These are phyloP conservation scores for Avena insularis DNA, from an alignment of 176 grass and related monocot species.

Conservation along the genomic window DNA sequence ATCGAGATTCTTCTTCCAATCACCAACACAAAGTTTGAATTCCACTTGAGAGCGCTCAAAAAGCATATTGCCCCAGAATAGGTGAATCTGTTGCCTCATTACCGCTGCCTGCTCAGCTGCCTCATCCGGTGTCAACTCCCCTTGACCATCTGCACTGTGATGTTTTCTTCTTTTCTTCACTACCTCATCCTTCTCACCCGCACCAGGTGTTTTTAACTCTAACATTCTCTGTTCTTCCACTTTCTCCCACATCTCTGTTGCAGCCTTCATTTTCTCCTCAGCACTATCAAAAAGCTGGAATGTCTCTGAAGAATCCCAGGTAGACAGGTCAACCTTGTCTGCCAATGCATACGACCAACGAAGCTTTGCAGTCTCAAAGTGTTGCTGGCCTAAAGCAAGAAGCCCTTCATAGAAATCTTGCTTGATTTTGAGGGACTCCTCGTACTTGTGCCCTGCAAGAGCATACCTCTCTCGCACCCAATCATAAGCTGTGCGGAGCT, in stretches of 20 bases:
- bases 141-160: conserved; percentile 56
- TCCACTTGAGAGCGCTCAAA: conserved; percentile 98
- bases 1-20: conserved; percentile 96
- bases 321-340: conserved; percentile 77
- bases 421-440: conserved; percentile 88
- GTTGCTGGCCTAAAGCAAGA: conserved; percentile 96
- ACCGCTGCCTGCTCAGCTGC: conserved; percentile 81
- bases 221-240: conserved; percentile 81
- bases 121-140: conserved; percentile 75
- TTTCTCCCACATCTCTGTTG: conserved; percentile 99
- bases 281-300: conserved; percentile 85
- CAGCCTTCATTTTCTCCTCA: conserved; percentile 89
- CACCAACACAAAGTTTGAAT: conserved; percentile 75
- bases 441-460: conserved; percentile 79
- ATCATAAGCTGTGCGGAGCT: conserved; percentile 84
- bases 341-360: conserved; percentile 96
- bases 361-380: conserved; percentile 96
- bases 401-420: conserved; percentile 97
- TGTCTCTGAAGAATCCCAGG: conserved; percentile 84
- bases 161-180: conserved; percentile 77
- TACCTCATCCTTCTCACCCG: conserved; percentile 68
- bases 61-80: conserved; percentile 99
- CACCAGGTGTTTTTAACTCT: conserved; percentile 70
- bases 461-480: conserved; percentile 85
- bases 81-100: conserved; percentile 97